Percentiles rank a stretch among this genome's conserved stretches.
phyloP scores from a whole-genome alignment of 2,329 filamentous ascomycete genomes.

The Stagonosporopsis vannaccii region DNA sequence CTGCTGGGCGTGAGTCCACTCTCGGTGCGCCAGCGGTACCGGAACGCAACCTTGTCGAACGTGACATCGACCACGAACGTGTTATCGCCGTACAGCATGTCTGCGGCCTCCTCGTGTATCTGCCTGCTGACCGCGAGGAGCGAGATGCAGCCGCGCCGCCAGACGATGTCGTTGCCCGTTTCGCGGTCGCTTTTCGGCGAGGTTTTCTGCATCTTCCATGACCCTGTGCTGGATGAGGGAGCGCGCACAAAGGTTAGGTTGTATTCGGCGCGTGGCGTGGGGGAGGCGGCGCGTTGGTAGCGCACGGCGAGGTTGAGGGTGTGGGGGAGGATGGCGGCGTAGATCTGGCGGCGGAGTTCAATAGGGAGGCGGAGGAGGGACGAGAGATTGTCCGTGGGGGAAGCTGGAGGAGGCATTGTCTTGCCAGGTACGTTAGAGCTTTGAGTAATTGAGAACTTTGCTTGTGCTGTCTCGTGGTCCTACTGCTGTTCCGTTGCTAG shows the following conservation, averaged over 20 bases:
- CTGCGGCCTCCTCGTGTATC: conserved; percentile 55
- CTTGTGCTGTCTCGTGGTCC: background rate
- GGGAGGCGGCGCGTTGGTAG: conserved; percentile 24
- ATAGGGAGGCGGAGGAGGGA: conserved; percentile 50
- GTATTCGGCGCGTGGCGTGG: conserved; percentile 34
- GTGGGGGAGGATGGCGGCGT: conserved; percentile 51
- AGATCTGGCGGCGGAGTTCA: conserved; percentile 55
- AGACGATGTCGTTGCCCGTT: conserved; percentile 49
- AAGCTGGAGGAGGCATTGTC: conserved; percentile 22
- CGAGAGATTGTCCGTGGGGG: conserved; percentile 26
- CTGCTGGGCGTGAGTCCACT: conserved; percentile 53
- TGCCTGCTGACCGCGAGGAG: conserved; percentile 52
- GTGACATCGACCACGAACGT: conserved; percentile 56
- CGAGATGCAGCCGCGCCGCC: conserved; percentile 52
- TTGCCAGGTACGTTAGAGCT: background rate
- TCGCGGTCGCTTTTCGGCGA: conserved; percentile 32
- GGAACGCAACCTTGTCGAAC: conserved; percentile 54
- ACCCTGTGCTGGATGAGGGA: conserved; percentile 24
- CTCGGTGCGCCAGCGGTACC: conserved; percentile 54
- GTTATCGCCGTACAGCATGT: conserved; percentile 56
- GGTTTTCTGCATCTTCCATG: conserved; percentile 42
- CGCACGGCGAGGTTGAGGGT: conserved; percentile 43
- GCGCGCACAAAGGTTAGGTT: conserved; percentile 44
- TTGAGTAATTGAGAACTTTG: background rate
- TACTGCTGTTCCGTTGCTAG: background rate